Base-by-base conservation (phyloP, 345 rosid species). In the Pistacia integerrima region DNA sequence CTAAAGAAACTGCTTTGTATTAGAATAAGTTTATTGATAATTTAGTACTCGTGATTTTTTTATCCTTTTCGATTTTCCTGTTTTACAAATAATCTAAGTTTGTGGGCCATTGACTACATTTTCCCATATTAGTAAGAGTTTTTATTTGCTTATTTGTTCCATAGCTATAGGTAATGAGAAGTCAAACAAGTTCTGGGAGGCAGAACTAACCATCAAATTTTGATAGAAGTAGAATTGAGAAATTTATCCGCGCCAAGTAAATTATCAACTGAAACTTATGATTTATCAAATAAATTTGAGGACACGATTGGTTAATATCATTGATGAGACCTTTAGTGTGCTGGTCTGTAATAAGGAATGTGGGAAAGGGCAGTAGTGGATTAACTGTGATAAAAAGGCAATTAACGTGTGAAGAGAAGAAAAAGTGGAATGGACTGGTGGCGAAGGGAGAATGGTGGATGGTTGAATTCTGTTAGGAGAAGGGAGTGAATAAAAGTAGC, bases 191-290 rank as follows among this genome's bases (percentile, higher is more conserved):
- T 22, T 25, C 25, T 25, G 25, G 25, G 25, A 25, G 78, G 85
- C 90, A 69, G 84, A 85, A 73, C 33, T 85, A 72, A 72, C 90
- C 89, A 41, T 60, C 87, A 49, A 72, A 85, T 69, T 80, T 78
- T 64, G 81, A 81, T 63, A 82, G 86, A 82, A 86, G 76, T 59
- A 79, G 77, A n/a, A 83, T 81, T 28, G 84, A 25, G 25, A 25
- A 25, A 25, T 25, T 25, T 25, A 25, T 25, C 25, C 25, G 25
- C 25, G 0, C 0, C 77, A 0, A 22, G 25, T 22, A 89, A 89
- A 49, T 59, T 33, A 28, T 63, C 71, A 17, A 62, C 68, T 20
- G 7, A 22, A 67, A 3, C 44, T 65, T 20, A 51, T 41, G 41
- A 30, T 51, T 11, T 28, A 35, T 33, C 20, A 16, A 33, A n/a